A percentile compares a stretch with the other conserved stretches of the same genome.
These are phyloP conservation scores for Baorangia bicolor DNA, from an alignment of 768 basidiomycete genomes.

Conservation along the genomic window DNA sequence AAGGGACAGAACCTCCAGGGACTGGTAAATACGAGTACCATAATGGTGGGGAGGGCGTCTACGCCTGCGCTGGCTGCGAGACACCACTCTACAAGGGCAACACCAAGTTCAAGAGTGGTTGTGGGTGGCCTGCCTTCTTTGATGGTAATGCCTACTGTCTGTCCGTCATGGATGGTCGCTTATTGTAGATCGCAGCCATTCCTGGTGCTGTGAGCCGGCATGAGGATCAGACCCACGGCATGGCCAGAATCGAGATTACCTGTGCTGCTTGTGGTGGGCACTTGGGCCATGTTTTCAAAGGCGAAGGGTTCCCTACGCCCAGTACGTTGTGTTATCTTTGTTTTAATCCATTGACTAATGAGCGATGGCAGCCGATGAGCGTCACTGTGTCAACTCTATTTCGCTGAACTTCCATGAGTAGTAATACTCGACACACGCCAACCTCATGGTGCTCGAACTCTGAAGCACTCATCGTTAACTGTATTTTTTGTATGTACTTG, in stretches of 20 bases:
- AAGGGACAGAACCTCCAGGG: slow-evolving; percentile 80
- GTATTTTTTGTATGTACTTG: neutral
- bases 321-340: slow-evolving; percentile 44
- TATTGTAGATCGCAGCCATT: slow-evolving; percentile 54
- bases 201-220: slow-evolving; percentile 85
- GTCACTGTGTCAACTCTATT: slow-evolving; percentile 89
- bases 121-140: slow-evolving; percentile 98
- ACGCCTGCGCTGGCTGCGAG: slow-evolving; percentile 75
- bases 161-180: neutral
- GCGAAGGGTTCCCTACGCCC: slow-evolving; percentile 79
- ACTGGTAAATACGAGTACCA: slow-evolving; percentile 81
- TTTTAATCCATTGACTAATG: neutral
- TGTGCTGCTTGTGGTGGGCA: slow-evolving; percentile 92
- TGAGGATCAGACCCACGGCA: slow-evolving; percentile 66
- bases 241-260: slow-evolving; percentile 79
- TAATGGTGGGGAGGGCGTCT: slow-evolving; percentile 61
- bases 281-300: slow-evolving; percentile 94
- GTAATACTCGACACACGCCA: neutral
- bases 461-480: neutral
- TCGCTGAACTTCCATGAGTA: slow-evolving; percentile 70
- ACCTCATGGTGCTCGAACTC: neutral
- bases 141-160: slow-evolving; percentile 56
- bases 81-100: slow-evolving; percentile 84
- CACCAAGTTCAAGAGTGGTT: slow-evolving; percentile 91
- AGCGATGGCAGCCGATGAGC: slow-evolving; percentile 60